These are phyloP conservation scores for Saraca asoca DNA, from an alignment of 331 rosid genomes.

Conservation along the genomic window DNA sequence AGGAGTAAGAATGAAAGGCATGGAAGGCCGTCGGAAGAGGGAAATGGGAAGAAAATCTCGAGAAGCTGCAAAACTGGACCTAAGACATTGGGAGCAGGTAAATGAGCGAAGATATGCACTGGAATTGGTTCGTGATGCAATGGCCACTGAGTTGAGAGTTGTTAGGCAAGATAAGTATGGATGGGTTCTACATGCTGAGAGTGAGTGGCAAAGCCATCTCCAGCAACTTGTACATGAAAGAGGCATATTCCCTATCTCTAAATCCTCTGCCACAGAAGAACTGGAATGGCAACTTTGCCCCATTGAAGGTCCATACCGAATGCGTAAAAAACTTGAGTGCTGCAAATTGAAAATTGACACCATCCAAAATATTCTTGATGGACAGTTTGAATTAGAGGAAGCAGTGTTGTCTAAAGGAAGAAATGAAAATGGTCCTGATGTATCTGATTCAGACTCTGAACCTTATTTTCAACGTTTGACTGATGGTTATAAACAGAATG, in stretches of 20 bases:
- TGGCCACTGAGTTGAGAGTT: slow-evolving; percentile 96
- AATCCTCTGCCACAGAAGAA: slow-evolving; percentile 59
- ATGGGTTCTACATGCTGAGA: slow-evolving; percentile 99
- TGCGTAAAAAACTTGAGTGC: slow-evolving; percentile 96
- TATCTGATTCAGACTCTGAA: slow-evolving; percentile 60
- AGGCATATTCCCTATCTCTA: slow-evolving; percentile 76
- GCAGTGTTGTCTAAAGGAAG: slow-evolving; percentile 53
- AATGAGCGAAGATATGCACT: slow-evolving; percentile 93
- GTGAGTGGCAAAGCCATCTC: slow-evolving; percentile 97
- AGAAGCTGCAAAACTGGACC: slow-evolving; percentile 78
- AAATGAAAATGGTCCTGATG: slow-evolving; percentile 52
- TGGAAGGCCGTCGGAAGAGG: slow-evolving; percentile 94
- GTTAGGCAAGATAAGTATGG: slow-evolving; percentile 99
- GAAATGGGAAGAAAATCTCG: slow-evolving; percentile 89
- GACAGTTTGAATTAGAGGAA: slow-evolving; percentile 63
- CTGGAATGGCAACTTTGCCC: slow-evolving; percentile 97
- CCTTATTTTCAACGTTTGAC: slow-evolving; percentile 61
- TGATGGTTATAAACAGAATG: slow-evolving; percentile 57
- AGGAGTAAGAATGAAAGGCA: slow-evolving; percentile 92
- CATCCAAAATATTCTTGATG: slow-evolving; percentile 81
- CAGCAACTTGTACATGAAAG: slow-evolving; percentile 98
- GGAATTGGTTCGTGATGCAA: slow-evolving; percentile 87
- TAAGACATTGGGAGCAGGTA: slow-evolving; percentile 95
- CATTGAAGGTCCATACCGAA: slow-evolving; percentile 98
- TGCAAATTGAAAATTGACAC: slow-evolving; percentile 78